These are phyloP conservation scores for Plectosphaerella plurivora DNA, from an alignment of 2,329 filamentous ascomycete species.

Conservation along the genomic window DNA sequence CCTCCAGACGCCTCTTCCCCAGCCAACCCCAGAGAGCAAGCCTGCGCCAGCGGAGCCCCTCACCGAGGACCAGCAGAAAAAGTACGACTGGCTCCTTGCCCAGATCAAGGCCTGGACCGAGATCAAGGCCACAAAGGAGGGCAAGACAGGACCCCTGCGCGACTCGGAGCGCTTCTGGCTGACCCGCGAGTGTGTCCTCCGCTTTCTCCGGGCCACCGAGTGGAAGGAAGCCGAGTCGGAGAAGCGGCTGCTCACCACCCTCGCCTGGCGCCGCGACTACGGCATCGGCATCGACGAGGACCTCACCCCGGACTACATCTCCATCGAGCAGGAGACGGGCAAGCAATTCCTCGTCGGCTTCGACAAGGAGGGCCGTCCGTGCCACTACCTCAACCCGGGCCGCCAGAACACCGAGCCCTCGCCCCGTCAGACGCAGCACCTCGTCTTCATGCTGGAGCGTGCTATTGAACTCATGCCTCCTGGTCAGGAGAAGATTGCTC, in stretches of 20 bases:
- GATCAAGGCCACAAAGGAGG: slow-evolving; percentile 58
- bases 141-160: slow-evolving; percentile 59
- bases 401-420: slow-evolving; percentile 88
- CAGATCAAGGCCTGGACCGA: slow-evolving; percentile 68
- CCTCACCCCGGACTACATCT: slow-evolving; percentile 81
- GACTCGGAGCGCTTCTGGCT: slow-evolving; percentile 86
- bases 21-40: slow-evolving; percentile 52
- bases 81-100: slow-evolving; percentile 74
- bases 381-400: slow-evolving; percentile 83
- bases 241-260: slow-evolving; percentile 73
- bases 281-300: slow-evolving; percentile 58
- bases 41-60: slow-evolving; percentile 55
- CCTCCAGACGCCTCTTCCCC: slow-evolving; percentile 52
- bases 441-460: slow-evolving; percentile 94
- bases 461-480: slow-evolving; percentile 83
- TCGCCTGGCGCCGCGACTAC: slow-evolving; percentile 89
- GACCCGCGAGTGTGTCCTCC: slow-evolving; percentile 84
- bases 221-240: slow-evolving; percentile 75
- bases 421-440: slow-evolving; percentile 83
- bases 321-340: slow-evolving; percentile 90
- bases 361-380: slow-evolving; percentile 80
- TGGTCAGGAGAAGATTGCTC: slow-evolving; percentile 78
- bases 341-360: slow-evolving; percentile 90
- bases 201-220: slow-evolving; percentile 90
- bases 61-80: slow-evolving; percentile 71